Evolutionary conservation across 805 yeast species (phyloP).

Genomic region (Candida arabinofermentans): DNA sequence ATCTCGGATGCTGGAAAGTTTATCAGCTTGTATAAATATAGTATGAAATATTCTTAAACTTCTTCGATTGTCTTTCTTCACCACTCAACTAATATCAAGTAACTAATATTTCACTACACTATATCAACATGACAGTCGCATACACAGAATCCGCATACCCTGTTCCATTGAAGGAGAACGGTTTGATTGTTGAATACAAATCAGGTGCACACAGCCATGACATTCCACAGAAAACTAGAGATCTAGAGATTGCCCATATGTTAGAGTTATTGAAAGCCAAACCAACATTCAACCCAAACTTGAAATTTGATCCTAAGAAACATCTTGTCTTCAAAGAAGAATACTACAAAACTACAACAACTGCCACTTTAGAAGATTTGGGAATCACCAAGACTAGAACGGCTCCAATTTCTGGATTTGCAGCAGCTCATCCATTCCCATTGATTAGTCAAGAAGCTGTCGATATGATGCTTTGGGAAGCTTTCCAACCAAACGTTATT

Average conservation of each 20-base stretch:
- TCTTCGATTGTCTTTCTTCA: not conserved
- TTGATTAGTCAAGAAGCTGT: conserved; percentile 55
- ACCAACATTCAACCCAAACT: conserved; percentile 25
- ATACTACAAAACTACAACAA: conserved; percentile 32
- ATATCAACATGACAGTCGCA: not conserved
- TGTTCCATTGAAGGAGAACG: conserved; percentile 15
- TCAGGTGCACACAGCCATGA: conserved; percentile 16
- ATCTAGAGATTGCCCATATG: conserved; percentile 17
- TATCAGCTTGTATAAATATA: too few species aligned
- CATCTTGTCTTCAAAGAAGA: conserved; percentile 36
- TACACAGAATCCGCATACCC: conserved; percentile 11
- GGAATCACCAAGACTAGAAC: conserved; percentile 31
- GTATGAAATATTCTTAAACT: too few species aligned
- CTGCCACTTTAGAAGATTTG: conserved; percentile 34
- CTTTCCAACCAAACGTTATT: conserved; percentile 40
- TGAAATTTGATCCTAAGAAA: conserved; percentile 33
- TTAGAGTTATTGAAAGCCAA: conserved; percentile 18
- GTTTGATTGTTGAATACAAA: conserved; percentile 15
- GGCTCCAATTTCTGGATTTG: conserved; percentile 33
- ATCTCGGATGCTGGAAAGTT: too few species aligned
- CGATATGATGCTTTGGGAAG: conserved; percentile 49
- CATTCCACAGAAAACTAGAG: conserved; percentile 21
- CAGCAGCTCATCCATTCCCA: conserved; percentile 54
- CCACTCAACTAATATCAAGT: too few species aligned
- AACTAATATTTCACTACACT: not conserved